Evolutionary conservation across 1,139 yeast species (phyloP), one percentile per base, ranked within the genome.

Genomic region (Suhomyces guaymorum): DNA sequence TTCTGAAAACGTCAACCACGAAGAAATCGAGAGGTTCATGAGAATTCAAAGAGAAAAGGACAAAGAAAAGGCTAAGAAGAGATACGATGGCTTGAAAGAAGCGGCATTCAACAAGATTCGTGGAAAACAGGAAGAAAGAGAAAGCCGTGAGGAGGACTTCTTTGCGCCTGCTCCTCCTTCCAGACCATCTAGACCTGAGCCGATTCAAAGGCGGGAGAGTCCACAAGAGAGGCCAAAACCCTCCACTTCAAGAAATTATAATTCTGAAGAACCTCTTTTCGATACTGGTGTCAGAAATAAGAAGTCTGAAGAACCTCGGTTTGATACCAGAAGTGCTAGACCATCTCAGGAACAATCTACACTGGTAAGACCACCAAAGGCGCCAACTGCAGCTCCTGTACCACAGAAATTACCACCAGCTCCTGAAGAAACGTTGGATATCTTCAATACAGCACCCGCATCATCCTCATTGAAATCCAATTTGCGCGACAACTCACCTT

Each of bases 1-100:
- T 40, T 67, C 64, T 22, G 75, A 68, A 18, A 68, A 74, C 39
- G 61, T 73, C 38, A 65, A 73, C 38, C 58, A 55, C 19, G 73
- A 65, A 5, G 69, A 67, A 24, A 70, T 74, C 44, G 60, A 63
- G 32, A 47, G 53, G 12, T 58, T 70, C 31, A 67, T 73, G 55
- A 61, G 58, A 29, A 36, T 45, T 11, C 79, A 73, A 43, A 57
- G 57, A 36, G 59, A 57, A 26, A 64, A 59, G 42, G 75, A 71
- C n/a, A 57, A 49, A 34, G 70, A 66, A 39, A 57, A 62, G 34
- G 51, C 51, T 14, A 57, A 52, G 36, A 54, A 57, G 15, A 47
- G 70, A 30, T 44, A 50, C 12, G 61, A 55, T 4, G 37, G 44
- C 11, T 31, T 57, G 14, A 56, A 51, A 30, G 43, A 47, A 1